phyloP scores from a whole-genome alignment of 371 early-diverging fungal genomes.

The Mortierella sp. region DNA sequence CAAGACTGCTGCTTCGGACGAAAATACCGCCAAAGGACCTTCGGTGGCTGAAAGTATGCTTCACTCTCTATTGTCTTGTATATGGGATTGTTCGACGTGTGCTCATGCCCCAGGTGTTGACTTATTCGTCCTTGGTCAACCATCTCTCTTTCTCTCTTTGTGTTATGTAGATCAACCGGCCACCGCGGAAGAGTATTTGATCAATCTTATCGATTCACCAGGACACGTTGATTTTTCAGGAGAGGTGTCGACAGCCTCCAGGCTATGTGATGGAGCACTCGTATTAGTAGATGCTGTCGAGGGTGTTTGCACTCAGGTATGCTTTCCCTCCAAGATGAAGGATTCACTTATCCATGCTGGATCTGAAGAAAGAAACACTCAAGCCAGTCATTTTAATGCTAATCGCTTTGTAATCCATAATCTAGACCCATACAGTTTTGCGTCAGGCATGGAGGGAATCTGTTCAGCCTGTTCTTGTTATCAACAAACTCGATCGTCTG shows the following conservation, averaged over 20 bases:
- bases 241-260: constrained; percentile 96
- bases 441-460: constrained; percentile 94
- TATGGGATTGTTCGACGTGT: too few species aligned
- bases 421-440: constrained; percentile 95
- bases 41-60: too few species aligned
- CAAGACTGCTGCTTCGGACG: neutral
- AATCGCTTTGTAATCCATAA: too few species aligned
- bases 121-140: too few species aligned
- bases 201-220: constrained; percentile 99
- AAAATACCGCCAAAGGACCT: too few species aligned
- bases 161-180: constrained; percentile 14
- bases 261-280: constrained; percentile 97
- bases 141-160: neutral
- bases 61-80: too few species aligned
- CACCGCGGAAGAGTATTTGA: constrained; percentile 78
- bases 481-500: constrained; percentile 99
- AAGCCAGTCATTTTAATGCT: too few species aligned
- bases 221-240: constrained; percentile 99
- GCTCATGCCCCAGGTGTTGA: too few species aligned
- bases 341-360: too few species aligned
- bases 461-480: constrained; percentile 91
- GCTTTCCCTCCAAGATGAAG: neutral
- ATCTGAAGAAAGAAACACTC: too few species aligned
- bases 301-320: constrained; percentile 97
- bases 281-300: constrained; percentile 99